Conservation (phyloP, 2,329 filamentous ascomycete species). For the Pseudopithomyces maydicus region DNA sequence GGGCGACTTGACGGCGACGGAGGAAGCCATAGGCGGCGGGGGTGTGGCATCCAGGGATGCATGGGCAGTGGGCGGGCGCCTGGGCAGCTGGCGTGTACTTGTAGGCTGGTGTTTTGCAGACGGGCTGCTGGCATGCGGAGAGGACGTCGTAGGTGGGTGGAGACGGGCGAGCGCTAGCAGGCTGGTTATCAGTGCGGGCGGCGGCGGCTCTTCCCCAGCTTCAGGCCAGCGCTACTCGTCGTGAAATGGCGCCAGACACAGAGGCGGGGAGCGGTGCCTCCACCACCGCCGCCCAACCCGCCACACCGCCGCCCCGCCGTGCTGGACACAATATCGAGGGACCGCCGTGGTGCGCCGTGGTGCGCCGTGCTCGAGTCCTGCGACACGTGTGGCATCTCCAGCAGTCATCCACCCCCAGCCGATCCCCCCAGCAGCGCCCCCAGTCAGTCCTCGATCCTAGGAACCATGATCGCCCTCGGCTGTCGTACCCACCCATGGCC, state of each 20-base stretch:
- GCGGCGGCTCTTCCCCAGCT: neutral
- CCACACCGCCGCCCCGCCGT: too few relatives aligned
- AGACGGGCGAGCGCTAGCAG: neutral
- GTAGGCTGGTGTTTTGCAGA: constrained; percentile 3
- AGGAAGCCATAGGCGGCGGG: constrained; percentile 54
- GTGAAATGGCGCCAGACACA: too few relatives aligned
- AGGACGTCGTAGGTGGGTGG: neutral
- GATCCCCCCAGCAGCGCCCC: neutral
- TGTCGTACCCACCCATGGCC: too few relatives aligned
- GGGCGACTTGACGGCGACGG: constrained; percentile 63
- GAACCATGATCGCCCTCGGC: too few relatives aligned
- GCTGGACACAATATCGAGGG: too few relatives aligned
- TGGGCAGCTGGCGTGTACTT: constrained; percentile 2
- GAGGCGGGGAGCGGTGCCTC: constrained; percentile 11
- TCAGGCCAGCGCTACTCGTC: neutral
- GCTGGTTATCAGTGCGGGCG: neutral
- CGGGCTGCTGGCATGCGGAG: constrained; percentile 2
- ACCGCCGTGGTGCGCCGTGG: too few relatives aligned
- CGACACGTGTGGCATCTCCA: constrained; percentile 3
- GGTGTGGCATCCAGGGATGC: constrained; percentile 14
- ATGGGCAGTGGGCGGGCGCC: constrained; percentile 19
- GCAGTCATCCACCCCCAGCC: neutral
- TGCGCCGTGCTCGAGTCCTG: constrained; percentile 7
- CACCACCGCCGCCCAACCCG: constrained; percentile 1
- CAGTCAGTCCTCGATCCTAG: neutral